phyloP scores from a whole-genome alignment of 2,329 filamentous ascomycete genomes.

The Nannizzia gypsea region DNA sequence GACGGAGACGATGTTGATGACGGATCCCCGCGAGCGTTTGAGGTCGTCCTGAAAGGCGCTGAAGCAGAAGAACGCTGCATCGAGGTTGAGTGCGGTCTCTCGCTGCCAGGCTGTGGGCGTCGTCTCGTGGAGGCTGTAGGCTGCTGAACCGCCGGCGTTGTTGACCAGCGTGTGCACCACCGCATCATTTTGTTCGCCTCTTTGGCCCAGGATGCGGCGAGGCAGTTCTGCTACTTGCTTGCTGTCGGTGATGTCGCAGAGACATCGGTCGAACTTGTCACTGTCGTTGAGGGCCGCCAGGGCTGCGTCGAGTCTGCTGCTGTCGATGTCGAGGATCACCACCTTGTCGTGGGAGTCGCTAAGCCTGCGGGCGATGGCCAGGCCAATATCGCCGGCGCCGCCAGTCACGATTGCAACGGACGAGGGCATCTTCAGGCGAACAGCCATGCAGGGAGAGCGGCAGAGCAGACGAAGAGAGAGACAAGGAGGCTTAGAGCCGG shows the following conservation, averaged over 20 bases:
- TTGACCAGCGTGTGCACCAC: constrained; percentile 19
- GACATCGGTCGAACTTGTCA: constrained; percentile 13
- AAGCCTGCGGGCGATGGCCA: constrained; percentile 18
- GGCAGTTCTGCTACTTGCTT: constrained; percentile 12
- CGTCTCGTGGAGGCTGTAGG: constrained; percentile 17
- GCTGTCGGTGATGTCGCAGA: constrained; percentile 20
- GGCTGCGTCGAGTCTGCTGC: constrained; percentile 10
- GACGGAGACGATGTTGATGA: constrained; percentile 17
- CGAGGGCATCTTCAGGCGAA: not conserved
- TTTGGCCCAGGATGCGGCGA: constrained; percentile 4
- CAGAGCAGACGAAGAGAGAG: too few species aligned
- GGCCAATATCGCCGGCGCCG: constrained; percentile 20
- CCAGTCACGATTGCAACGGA: constrained; percentile 20
- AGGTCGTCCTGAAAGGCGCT: constrained; percentile 14
- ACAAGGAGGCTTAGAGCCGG: too few species aligned
- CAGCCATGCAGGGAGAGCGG: too few species aligned
- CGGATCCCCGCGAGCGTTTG: constrained; percentile 11
- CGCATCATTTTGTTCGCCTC: not conserved
- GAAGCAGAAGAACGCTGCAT: constrained; percentile 16
- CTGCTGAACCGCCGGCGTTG: constrained; percentile 19
- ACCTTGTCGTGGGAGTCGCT: constrained; percentile 16
- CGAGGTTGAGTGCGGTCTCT: constrained; percentile 17
- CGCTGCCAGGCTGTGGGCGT: constrained; percentile 14
- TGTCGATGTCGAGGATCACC: constrained; percentile 18
- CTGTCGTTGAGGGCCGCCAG: constrained; percentile 12